Evolutionary conservation across 2,329 filamentous ascomycete genomes (phyloP), one percentile per base, ranked within the genome.

Genomic region (Lachnellula hyalina): DNA sequence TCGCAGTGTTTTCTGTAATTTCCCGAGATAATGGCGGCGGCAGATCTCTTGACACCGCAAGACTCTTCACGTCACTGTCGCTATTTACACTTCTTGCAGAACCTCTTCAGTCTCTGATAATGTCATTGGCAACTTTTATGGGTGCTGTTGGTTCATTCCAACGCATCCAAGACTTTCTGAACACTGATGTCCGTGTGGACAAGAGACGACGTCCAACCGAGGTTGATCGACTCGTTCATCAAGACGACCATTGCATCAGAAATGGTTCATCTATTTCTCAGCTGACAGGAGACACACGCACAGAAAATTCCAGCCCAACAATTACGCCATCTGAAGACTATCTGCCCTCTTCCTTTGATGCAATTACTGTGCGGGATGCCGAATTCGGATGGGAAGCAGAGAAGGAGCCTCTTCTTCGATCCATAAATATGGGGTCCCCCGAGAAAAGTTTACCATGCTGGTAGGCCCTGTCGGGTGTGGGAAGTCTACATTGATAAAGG

Each of bases 391-490:
- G 47, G 49, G 40, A 51, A 21, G n/a, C 17, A 2, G 28, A 40
- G 25, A 49, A 55, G 25, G 49, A 46, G 40, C 47, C 44, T 34
- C 46, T 56, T 25, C 47, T 56, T 6, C 19, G 42, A 15, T 48
- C 47, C 32, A 41, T 58, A 15, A 58, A 54, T 41, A 11, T 58
- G 32, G 34, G 14, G 47, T 58, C 36, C 42, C 44, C 3, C 17
- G 17, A 7, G 54, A 48, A 9, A 49, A 34, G n/a, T 58, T 63
- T 14, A 63, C 61, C 19, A 60, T 67, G 38, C 51, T 70, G 14
- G 52, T 64, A 32, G 67, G 67, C 11, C 64, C 63, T 1, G 62
- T 68, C 4, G 67, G 63, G 2, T 63, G 56, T 23, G 65, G 68
- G 28, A 70, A 70, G 28, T 61, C 60, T 2, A 61, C 60, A 5